Percentiles rank a stretch among this genome's conserved stretches.
Evolutionary conservation across 257 asterid species (phyloP).

Genomic region (Petrea volubilis): DNA sequence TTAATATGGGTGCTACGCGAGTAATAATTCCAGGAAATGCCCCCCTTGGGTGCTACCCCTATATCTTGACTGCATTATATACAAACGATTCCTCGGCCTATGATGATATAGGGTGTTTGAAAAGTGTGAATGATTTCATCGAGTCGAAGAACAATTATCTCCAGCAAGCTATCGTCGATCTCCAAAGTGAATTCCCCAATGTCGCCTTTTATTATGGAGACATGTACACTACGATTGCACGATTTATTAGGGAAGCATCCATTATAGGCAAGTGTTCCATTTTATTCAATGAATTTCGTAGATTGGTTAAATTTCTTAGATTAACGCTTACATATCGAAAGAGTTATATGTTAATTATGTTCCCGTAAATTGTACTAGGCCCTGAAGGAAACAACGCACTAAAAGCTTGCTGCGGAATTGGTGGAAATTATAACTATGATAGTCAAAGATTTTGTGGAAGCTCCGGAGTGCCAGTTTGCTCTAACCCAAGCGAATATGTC

Average conservation of each 20-base stretch:
- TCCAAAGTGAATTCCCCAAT: neutral
- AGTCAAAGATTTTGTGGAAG: neutral
- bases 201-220: neutral
- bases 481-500: neutral
- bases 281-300: neutral
- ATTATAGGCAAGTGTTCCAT: neutral
- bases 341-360: no score
- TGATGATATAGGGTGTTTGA: conserved; percentile 22
- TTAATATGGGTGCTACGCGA: conserved; percentile 28
- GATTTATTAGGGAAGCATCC: neutral
- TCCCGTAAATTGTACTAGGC: neutral
- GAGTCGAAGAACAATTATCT: neutral
- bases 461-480: neutral
- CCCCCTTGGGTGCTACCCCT: conserved; percentile 17
- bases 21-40: conserved; percentile 6
- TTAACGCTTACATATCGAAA: no score
- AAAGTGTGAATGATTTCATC: neutral
- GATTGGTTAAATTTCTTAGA: neutral
- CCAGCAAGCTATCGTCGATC: neutral
- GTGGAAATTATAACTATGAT: neutral
- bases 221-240: neutral
- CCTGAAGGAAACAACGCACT: neutral
- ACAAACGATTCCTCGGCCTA: neutral
- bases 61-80: neutral
- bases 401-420: neutral